Base-by-base conservation (phyloP, 352 stramenopile genomes). In the Phytophthora boehmeriae region DNA sequence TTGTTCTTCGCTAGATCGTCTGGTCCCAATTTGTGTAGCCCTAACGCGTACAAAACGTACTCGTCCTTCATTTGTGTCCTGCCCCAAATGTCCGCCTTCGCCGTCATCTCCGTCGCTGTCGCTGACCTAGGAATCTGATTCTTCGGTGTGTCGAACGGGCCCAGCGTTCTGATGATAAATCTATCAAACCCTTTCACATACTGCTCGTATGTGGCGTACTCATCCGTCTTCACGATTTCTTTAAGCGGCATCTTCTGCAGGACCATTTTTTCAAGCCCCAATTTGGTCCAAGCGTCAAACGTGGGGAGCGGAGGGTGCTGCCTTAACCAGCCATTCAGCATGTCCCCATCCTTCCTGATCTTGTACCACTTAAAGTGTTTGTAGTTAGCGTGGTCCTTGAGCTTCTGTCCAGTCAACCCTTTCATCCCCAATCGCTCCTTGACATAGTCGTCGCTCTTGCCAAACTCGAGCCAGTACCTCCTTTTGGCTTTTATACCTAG, bases 81-180 rank as follows among this genome's bases (percentile, higher is more conserved):
- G n/a, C 32, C 48, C 48, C 32, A 46, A 46, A 46, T 46, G 14
- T 46, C 10, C 8, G 35, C 22, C 36, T 38, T 44, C 19, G 35
- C 32, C 20, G 35, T 25, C 48, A 55, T 55, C 27, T 45, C 48
- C 5, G 16, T 17, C 8, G 4, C 0, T 1, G 45, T 27, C 0
- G 45, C 45, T 5, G 27, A 6, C 4, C 27, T 52, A 16, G 8
- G 8, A 5, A 48, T 28, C 6, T 30, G 25, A 6, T 30, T 30
- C 3, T 30, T 30, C 3, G 25, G 25, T 30, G n/a, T n/a, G n/a
- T n/a, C n/a, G n/a, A n/a, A n/a, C n/a, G n/a, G n/a, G n/a, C n/a
- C n/a, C n/a, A n/a, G 39, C n/a, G 16, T 28, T n/a, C n/a, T n/a
- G n/a, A n/a, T n/a, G n/a, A n/a, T n/a, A n/a, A n/a, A n/a, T n/a